These are phyloP conservation scores for Saccharomycopsis hybrid DNA, from an alignment of 1,139 yeast species.

Conservation along the genomic window DNA sequence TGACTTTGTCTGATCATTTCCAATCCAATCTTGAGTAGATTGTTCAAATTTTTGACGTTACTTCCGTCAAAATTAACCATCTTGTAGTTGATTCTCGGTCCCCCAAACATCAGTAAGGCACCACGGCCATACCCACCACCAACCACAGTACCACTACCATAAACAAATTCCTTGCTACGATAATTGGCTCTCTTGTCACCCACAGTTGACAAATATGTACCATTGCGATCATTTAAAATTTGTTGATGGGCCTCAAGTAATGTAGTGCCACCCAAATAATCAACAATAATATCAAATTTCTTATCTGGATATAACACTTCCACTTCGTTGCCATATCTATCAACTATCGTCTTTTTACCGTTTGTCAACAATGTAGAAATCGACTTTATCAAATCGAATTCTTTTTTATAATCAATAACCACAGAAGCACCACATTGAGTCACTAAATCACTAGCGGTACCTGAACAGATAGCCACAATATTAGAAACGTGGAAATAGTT, in stretches of 20 bases:
- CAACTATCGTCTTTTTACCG: slow-evolving; percentile 21
- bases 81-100: slow-evolving; percentile 32
- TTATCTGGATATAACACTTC: slow-evolving; percentile 26
- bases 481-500: slow-evolving; percentile 38
- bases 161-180: slow-evolving; percentile 24
- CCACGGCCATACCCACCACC: no score
- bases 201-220: slow-evolving; percentile 46
- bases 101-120: no score
- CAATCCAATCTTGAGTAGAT: slow-evolving; percentile 38
- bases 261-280: slow-evolving; percentile 43
- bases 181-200: slow-evolving; percentile 45
- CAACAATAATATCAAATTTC: slow-evolving; percentile 39
- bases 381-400: slow-evolving; percentile 19
- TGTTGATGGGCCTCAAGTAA: slow-evolving; percentile 20
- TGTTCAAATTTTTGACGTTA: slow-evolving; percentile 30
- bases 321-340: slow-evolving; percentile 19
- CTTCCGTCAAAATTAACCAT: slow-evolving; percentile 31
- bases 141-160: slow-evolving; percentile 23
- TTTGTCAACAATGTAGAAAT: slow-evolving; percentile 15
- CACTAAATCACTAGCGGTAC: slow-evolving; percentile 29
- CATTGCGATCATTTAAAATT: slow-evolving; percentile 28
- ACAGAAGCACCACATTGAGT: slow-evolving; percentile 25
- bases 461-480: slow-evolving; percentile 39
- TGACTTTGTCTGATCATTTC: slow-evolving; percentile 21
- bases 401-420: slow-evolving; percentile 25